Evolutionary conservation across 169 alveolate species (phyloP).

Genomic region (Cryptosporidium ryanae): DNA sequence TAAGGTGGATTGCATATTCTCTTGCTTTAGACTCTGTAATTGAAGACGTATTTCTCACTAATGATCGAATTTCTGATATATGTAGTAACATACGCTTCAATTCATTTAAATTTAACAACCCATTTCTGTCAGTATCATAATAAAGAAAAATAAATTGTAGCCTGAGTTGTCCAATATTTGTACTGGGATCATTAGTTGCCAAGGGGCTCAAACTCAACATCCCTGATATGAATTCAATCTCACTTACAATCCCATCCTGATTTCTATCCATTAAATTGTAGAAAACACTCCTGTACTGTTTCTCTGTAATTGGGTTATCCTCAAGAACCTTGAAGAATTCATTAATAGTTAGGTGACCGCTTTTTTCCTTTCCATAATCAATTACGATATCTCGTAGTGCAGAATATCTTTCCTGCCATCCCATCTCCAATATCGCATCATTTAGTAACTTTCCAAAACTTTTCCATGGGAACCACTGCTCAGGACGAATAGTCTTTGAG

Average conservation of each 20-base stretch:
- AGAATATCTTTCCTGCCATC: slow-evolving; percentile 74
- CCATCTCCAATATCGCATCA: slow-evolving; percentile 66
- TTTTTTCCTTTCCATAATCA: slow-evolving; percentile 36
- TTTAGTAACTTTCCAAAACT: slow-evolving; percentile 54
- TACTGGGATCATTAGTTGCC: slow-evolving; percentile 64
- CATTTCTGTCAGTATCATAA: slow-evolving; percentile 76
- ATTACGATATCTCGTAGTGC: slow-evolving; percentile 29
- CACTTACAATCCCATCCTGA: slow-evolving; percentile 63
- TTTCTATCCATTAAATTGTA: slow-evolving; percentile 70
- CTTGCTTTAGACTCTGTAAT: slow-evolving; percentile 67
- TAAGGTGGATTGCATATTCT: slow-evolving; percentile 68
- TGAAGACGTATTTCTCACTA: slow-evolving; percentile 27
- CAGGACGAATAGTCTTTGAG: slow-evolving; percentile 56
- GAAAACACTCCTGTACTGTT: slow-evolving; percentile 47
- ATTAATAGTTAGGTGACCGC: slow-evolving; percentile 28
- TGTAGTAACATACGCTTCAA: slow-evolving; percentile 55
- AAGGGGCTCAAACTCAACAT: slow-evolving; percentile 69
- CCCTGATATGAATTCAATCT: slow-evolving; percentile 64
- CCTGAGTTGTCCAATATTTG: slow-evolving; percentile 74
- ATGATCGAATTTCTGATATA: slow-evolving; percentile 57
- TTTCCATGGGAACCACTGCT: slow-evolving; percentile 72
- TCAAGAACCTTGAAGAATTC: slow-evolving; percentile 43
- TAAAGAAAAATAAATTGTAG: slow-evolving; percentile 76
- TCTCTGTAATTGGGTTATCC: slow-evolving; percentile 67
- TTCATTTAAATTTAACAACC: slow-evolving; percentile 72